Evolutionary conservation across 305 asterid species (phyloP).

Genomic region (Fraxinus sp.): DNA sequence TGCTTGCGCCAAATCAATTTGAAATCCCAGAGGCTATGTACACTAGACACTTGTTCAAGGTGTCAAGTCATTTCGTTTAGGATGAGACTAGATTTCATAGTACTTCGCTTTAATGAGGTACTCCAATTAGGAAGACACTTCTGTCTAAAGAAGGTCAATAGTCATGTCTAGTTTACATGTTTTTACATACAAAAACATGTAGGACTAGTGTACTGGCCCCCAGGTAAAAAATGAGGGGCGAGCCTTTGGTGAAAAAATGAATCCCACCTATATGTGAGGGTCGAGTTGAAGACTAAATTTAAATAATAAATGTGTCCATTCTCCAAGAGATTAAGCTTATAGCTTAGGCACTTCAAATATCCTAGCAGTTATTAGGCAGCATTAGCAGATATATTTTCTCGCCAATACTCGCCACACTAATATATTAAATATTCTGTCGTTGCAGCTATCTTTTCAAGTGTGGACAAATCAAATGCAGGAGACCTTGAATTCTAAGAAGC

Average conservation of each 20-base stretch:
- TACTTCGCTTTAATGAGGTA: neutral
- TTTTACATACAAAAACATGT: neutral
- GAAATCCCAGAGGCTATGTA: no score
- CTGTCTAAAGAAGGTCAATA: neutral
- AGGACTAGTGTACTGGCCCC: neutral
- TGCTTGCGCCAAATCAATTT: neutral
- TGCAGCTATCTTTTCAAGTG: conserved; percentile 92
- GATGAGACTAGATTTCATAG: neutral
- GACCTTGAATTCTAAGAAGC: conserved; percentile 75
- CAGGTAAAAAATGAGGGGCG: neutral
- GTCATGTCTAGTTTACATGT: neutral
- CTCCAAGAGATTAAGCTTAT: neutral
- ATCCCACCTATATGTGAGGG: neutral
- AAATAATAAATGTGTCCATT: neutral
- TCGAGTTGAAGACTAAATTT: neutral
- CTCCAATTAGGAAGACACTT: neutral
- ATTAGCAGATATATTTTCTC: neutral
- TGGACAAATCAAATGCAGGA: conserved; percentile 98
- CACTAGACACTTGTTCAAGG: no score
- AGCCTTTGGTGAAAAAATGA: neutral
- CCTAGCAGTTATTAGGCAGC: neutral
- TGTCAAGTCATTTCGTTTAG: neutral
- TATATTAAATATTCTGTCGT: conserved; percentile 5
- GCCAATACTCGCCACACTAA: neutral
- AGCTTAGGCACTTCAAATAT: neutral